Percentiles rank a stretch among this genome's conserved stretches.
phyloP scores from a whole-genome alignment of 148 eudicot species.

The Fagopyrum tataricum region DNA sequence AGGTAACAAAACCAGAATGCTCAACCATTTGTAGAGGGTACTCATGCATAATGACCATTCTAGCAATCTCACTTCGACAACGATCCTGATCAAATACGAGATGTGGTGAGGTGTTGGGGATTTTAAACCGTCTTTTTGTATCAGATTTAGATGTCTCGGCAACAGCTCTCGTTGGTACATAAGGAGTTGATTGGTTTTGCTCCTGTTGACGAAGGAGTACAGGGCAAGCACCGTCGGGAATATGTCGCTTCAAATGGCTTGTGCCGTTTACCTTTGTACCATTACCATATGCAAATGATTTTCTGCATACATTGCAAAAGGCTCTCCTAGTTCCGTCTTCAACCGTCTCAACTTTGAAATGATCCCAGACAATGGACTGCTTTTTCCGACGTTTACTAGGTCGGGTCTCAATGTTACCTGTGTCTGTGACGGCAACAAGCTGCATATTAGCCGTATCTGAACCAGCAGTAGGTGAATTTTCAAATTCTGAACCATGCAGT shows the following conservation, averaged over 20 bases:
- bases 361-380: conserved; percentile 73
- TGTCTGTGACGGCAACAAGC: conserved; percentile 17
- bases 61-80: conserved; percentile 65
- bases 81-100: conserved; percentile 56
- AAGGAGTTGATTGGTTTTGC: conserved; percentile 32
- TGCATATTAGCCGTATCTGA: conserved; percentile 16
- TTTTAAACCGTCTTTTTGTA: conserved; percentile 49
- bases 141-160: conserved; percentile 19
- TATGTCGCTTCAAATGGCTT: conserved; percentile 74
- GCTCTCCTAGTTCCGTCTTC: conserved; percentile 64
- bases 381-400: conserved; percentile 57
- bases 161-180: conserved; percentile 36
- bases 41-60: conserved; percentile 73
- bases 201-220: conserved; percentile 54
- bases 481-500: conserved; percentile 11
- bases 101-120: conserved; percentile 30
- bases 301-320: conserved; percentile 63
- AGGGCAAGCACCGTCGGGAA: conserved; percentile 67
- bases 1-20: conserved; percentile 61
- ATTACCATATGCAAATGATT: conserved; percentile 71
- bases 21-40: conserved; percentile 77
- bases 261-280: conserved; percentile 76
- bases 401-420: conserved; percentile 17
- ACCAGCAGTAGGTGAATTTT: conserved; percentile 13
- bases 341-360: conserved; percentile 55